Base-by-base conservation (phyloP, 192 early-diverging fungal species). In the Backusella parvicylindrica region DNA sequence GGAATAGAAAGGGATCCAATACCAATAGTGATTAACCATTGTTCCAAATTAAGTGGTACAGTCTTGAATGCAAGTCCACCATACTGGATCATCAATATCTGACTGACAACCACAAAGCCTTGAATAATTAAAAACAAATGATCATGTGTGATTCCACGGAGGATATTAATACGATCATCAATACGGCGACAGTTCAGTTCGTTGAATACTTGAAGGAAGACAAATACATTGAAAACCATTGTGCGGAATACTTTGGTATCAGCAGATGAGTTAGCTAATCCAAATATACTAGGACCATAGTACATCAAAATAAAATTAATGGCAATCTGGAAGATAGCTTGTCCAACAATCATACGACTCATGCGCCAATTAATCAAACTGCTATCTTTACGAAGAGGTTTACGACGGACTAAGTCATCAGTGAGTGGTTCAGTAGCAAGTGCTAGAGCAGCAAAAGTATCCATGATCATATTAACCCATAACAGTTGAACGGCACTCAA, bases 391-490 rank as follows among this genome's bases (percentile, higher is more conserved):
- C 87, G 83, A 28, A 91, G 87, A 11, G 97, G 97, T 66, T 88
- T 85, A 35, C 96, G 89, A 35, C 90, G 81, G 38, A 99, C 84
- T 36, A 99, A 86, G 0, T 93, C 94, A 63, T 90, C 90, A n/a
- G 92, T 95, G 21, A 97, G 95, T 31, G 91, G 90, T 71, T 99
- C 97, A 1, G 94, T 95, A 16, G 95, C 95, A 26, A 98, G 88
- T 15, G 94, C 95, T 36, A 97, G 85, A 15, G 95, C 95, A n/a
- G 96, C 95, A 50, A 97, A 86, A 0, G 95, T 95, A 81, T 96
- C 95, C 94, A 96, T 96, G 79, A 97, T 96, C 84, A 98, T 84
- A 82, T 97, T 98, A 32, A 98, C 91, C 94, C 95, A 98, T 67
- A 98, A 87, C 75, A 98, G 83, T 83, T 98, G 97, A 41, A 97